Percentiles rank a stretch among this genome's conserved stretches.
Conservation (phyloP, 768 basidiomycete genomes). For the Naematelia aurantialba region DNA sequence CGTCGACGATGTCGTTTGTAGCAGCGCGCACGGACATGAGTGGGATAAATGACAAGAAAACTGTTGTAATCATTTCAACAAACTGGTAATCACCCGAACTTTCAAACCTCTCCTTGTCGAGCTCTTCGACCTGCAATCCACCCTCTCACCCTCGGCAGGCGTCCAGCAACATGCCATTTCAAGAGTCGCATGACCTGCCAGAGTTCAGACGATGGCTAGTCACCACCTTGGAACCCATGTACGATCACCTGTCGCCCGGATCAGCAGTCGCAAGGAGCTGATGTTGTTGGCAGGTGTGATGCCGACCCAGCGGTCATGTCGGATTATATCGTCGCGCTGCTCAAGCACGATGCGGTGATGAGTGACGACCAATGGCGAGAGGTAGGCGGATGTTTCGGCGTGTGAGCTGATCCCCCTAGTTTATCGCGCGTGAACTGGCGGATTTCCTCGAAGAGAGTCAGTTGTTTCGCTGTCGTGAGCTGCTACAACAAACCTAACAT, state of each 20-base stretch:
- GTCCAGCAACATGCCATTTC: slow-evolving; percentile 31
- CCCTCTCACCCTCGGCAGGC: neutral
- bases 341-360: slow-evolving; percentile 72
- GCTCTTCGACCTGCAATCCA: neutral
- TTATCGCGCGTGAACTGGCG: slow-evolving; percentile 66
- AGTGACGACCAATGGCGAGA: slow-evolving; percentile 75
- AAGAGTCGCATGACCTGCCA: slow-evolving; percentile 49
- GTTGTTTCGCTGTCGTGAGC: slow-evolving; percentile 20
- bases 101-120: neutral
- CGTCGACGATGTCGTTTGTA: no score
- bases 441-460: slow-evolving; percentile 91
- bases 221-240: slow-evolving; percentile 87
- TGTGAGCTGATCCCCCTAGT: slow-evolving; percentile 25
- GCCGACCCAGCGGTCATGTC: slow-evolving; percentile 90
- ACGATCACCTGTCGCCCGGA: slow-evolving; percentile 30
- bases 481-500: slow-evolving; percentile 2
- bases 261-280: neutral
- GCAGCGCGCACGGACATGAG: no score
- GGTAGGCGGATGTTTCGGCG: slow-evolving; percentile 52
- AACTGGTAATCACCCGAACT: no score
- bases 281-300: slow-evolving; percentile 66
- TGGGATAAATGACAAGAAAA: no score
- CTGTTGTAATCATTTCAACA: no score
- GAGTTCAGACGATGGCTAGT: slow-evolving; percentile 86
- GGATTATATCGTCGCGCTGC: slow-evolving; percentile 87